Evolutionary conservation across 768 basidiomycete species (phyloP).

Genomic region (Amanita phalloides): DNA sequence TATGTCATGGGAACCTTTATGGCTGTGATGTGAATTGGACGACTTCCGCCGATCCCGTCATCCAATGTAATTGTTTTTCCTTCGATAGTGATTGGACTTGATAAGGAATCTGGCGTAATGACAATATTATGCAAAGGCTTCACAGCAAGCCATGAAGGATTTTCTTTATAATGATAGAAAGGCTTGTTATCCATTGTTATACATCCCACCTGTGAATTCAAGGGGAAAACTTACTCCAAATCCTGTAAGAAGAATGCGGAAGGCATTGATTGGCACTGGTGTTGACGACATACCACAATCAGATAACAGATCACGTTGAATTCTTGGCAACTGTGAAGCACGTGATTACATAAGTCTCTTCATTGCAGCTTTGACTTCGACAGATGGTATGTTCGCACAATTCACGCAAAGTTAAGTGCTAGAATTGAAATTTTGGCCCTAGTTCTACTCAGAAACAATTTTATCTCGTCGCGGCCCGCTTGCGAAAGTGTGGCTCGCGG

Average conservation of each 20-base stretch:
- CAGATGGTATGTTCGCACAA: background rate
- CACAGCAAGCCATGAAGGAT: constrained; percentile 69
- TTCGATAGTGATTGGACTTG: constrained; percentile 15
- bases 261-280: constrained; percentile 9
- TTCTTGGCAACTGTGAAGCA: background rate
- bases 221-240: constrained; percentile 21
- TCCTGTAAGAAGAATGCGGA: constrained; percentile 25
- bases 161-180: constrained; percentile 41
- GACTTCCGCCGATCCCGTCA: constrained; percentile 9
- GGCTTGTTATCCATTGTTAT: constrained; percentile 27
- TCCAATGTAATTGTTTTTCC: constrained; percentile 11
- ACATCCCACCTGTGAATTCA: constrained; percentile 10
- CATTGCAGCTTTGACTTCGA: background rate
- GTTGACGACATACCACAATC: background rate
- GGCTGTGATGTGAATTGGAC: constrained; percentile 48
- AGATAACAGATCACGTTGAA: background rate
- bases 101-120: constrained; percentile 28
- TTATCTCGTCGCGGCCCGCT: constrained; percentile 89
- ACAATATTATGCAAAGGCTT: constrained; percentile 47
- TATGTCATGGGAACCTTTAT: constrained; percentile 52
- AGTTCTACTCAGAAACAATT: constrained; percentile 94
- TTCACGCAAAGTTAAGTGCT: constrained; percentile 7
- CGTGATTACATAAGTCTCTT: background rate
- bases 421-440: background rate
- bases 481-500: constrained; percentile 97